A percentile compares a stretch with the other conserved stretches of the same genome.
Conservation (phyloP, 2,329 filamentous ascomycete genomes). For the Verticillium dahliae region DNA sequence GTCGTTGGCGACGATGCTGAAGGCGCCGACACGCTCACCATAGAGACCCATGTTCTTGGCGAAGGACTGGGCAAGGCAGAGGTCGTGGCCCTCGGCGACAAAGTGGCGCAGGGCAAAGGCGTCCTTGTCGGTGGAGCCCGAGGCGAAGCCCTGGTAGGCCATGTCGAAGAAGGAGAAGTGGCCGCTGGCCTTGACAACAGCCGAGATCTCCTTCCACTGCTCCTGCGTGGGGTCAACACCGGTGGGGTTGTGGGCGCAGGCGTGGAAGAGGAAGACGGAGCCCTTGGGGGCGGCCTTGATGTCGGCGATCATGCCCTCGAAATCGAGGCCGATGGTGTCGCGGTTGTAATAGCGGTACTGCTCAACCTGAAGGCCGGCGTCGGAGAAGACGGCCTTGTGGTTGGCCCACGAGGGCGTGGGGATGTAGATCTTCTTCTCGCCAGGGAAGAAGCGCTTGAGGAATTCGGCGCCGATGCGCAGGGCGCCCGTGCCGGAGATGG, state of each 20-base stretch:
- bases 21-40: conserved; percentile 94
- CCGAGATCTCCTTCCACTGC: conserved; percentile 89
- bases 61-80: conserved; percentile 86
- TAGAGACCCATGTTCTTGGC: conserved; percentile 99
- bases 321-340: conserved; percentile 96
- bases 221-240: conserved; percentile 87
- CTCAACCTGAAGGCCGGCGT: conserved; percentile 83
- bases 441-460: conserved; percentile 84
- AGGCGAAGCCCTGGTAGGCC: conserved; percentile 98
- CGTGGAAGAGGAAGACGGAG: conserved; percentile 90
- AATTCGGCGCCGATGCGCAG: conserved; percentile 93
- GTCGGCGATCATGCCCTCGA: conserved; percentile 85
- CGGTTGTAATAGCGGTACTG: conserved; percentile 99
- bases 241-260: conserved; percentile 96
- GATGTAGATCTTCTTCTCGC: conserved; percentile 93
- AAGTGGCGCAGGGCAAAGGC: conserved; percentile 93
- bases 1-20: conserved; percentile 82
- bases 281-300: conserved; percentile 81
- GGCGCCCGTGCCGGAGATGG: conserved; percentile 95
- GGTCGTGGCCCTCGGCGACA: conserved; percentile 82
- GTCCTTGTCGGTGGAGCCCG: conserved; percentile 84
- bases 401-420: conserved; percentile 96
- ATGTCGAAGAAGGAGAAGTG: conserved; percentile 99
- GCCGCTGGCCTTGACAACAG: conserved; percentile 74
- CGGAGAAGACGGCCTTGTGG: conserved; percentile 93